Evolutionary conservation across 768 basidiomycete genomes (phyloP).

Genomic region (Lepiota venenata): DNA sequence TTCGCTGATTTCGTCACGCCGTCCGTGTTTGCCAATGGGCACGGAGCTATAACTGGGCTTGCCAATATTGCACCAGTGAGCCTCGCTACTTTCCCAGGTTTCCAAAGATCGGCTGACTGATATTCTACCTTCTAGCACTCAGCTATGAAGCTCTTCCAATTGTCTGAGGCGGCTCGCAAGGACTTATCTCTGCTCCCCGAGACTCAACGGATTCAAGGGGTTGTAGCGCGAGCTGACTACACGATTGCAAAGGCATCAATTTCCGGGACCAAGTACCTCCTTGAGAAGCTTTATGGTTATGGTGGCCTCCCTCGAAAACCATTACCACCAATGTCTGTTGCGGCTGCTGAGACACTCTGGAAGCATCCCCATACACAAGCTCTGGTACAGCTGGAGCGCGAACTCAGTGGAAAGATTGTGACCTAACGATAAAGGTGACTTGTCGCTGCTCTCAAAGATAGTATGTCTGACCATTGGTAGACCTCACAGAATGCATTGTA

Average conservation of each 20-base stretch:
- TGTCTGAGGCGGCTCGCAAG: conserved; percentile 53
- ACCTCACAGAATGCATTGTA: too few relatives aligned
- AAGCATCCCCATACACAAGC: conserved; percentile 68
- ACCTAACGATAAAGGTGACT: conserved; percentile 14
- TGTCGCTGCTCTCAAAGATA: not conserved
- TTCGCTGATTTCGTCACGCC: conserved; percentile 83
- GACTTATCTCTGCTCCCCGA: conserved; percentile 59
- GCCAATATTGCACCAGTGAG: conserved; percentile 78
- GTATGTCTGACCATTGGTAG: too few relatives aligned
- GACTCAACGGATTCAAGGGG: conserved; percentile 74
- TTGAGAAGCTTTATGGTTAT: conserved; percentile 76
- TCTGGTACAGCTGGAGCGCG: conserved; percentile 62
- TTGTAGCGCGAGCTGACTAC: conserved; percentile 77
- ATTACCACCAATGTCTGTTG: conserved; percentile 59
- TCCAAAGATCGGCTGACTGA: conserved; percentile 1
- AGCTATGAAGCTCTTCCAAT: conserved; percentile 54
- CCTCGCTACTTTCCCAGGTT: conserved; percentile 12
- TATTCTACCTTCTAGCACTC: conserved; percentile 40
- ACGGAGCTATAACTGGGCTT: conserved; percentile 90
- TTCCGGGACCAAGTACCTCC: conserved; percentile 78
- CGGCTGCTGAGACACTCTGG: conserved; percentile 61
- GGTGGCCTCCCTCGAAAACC: conserved; percentile 80
- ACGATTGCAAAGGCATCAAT: conserved; percentile 76
- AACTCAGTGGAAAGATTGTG: conserved; percentile 40
- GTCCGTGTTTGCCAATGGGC: conserved; percentile 65